phyloP scores from a whole-genome alignment of 495 filamentous ascomycete genomes.

The Xeromyces bisporus region DNA sequence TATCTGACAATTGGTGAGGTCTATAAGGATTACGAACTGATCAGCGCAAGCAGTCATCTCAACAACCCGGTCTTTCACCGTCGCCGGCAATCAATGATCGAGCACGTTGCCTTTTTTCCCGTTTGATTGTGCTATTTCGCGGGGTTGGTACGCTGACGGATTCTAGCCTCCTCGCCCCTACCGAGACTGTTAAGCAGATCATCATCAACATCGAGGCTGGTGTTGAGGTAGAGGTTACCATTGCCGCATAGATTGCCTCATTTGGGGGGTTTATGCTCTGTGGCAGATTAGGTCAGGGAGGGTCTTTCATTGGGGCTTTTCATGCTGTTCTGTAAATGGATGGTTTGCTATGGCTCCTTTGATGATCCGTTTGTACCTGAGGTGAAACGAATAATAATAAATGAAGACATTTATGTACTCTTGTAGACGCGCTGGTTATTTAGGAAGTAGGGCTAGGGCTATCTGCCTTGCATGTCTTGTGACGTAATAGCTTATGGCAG shows the following conservation, averaged over 20 bases:
- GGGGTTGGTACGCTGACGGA: constrained; percentile 95
- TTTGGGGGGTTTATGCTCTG: constrained; percentile 6
- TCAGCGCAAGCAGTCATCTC: constrained; percentile 10
- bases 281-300: constrained; percentile 12
- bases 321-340: constrained; percentile 3
- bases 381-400: no score
- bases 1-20: no score
- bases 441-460: no score
- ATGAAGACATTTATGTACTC: no score
- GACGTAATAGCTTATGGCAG: no score
- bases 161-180: constrained; percentile 77
- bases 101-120: no score
- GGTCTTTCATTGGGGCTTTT: constrained; percentile 4
- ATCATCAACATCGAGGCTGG: constrained; percentile 99
- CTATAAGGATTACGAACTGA: background rate
- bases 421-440: no score
- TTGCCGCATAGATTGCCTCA: constrained; percentile 68
- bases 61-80: constrained; percentile 13
- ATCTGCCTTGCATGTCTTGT: no score
- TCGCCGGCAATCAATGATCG: constrained; percentile 5
- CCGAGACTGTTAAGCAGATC: constrained; percentile 99
- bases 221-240: constrained; percentile 99
- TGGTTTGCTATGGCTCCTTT: no score
- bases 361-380: no score
- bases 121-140: constrained; percentile 99